These are phyloP conservation scores for Saccharomycopsis oosterbeekiorum DNA, from an alignment of 805 yeast genomes.

Conservation along the genomic window DNA sequence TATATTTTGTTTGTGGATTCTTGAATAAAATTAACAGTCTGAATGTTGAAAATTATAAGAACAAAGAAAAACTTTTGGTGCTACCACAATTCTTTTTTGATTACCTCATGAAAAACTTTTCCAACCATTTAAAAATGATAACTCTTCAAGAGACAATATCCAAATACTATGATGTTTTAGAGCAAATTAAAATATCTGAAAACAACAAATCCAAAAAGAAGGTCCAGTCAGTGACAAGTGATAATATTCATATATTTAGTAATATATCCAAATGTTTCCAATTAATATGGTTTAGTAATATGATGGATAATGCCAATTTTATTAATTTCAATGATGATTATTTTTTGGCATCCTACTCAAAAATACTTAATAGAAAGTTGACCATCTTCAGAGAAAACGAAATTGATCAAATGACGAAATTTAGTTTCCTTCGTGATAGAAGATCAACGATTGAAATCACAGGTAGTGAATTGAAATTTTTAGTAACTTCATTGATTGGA, in stretches of 20 bases:
- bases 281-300: conserved; percentile 9
- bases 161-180: not conserved
- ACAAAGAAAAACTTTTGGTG: not conserved
- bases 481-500: conserved; percentile 5
- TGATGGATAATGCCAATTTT: conserved; percentile 1
- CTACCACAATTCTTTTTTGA: not conserved
- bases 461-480: conserved; percentile 2
- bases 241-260: not conserved
- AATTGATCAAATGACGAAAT: not conserved
- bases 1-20: not conserved
- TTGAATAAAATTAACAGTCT: not conserved
- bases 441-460: not conserved
- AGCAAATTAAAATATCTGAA: not conserved
- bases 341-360: conserved; percentile 3
- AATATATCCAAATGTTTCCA: conserved; percentile 7
- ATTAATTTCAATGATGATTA: conserved; percentile 1
- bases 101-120: not conserved
- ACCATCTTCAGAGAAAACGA: not conserved
- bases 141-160: not conserved
- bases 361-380: conserved; percentile 7
- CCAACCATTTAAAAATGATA: not conserved
- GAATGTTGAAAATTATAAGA: not conserved
- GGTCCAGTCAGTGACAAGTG: not conserved
- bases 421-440: not conserved
- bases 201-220: not conserved